Percentiles rank a stretch among this genome's conserved stretches.
phyloP scores from a whole-genome alignment of 768 basidiomycete species.

The Lentinula guzmanii region DNA sequence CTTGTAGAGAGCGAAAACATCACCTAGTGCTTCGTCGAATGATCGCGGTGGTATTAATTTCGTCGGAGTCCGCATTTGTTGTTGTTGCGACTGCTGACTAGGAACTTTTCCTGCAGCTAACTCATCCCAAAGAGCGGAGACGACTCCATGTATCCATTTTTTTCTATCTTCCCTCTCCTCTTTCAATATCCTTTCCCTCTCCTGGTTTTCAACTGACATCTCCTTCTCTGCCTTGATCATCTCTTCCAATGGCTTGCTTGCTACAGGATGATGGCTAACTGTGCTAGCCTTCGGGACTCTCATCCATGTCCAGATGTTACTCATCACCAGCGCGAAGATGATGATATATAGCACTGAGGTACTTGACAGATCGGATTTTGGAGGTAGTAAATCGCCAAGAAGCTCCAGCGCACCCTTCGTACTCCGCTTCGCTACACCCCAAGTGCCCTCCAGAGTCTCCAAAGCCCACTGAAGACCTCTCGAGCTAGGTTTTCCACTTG shows the following conservation, averaged over 20 bases:
- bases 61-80: constrained; percentile 3
- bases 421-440: constrained; percentile 63
- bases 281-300: constrained; percentile 19
- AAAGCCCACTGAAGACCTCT: constrained; percentile 80
- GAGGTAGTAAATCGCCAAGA: constrained; percentile 54
- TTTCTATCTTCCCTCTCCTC: constrained; percentile 61
- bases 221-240: constrained; percentile 37
- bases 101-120: constrained; percentile 39
- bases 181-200: constrained; percentile 12
- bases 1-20: constrained; percentile 39
- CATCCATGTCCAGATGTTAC: constrained; percentile 67
- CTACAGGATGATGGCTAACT: constrained; percentile 8
- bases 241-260: constrained; percentile 16
- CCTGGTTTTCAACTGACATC: constrained; percentile 40
- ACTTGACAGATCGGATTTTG: constrained; percentile 66
- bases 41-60: neutral
- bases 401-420: constrained; percentile 72
- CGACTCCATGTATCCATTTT: constrained; percentile 68
- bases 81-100: constrained; percentile 8
- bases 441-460: constrained; percentile 78
- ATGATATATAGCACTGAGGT: constrained; percentile 70
- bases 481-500: constrained; percentile 46
- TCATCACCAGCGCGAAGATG: constrained; percentile 66
- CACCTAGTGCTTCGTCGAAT: constrained; percentile 19
- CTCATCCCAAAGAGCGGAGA: constrained; percentile 71